Conservation (phyloP, 192 early-diverging fungal genomes). For the Coemansia sp. region DNA sequence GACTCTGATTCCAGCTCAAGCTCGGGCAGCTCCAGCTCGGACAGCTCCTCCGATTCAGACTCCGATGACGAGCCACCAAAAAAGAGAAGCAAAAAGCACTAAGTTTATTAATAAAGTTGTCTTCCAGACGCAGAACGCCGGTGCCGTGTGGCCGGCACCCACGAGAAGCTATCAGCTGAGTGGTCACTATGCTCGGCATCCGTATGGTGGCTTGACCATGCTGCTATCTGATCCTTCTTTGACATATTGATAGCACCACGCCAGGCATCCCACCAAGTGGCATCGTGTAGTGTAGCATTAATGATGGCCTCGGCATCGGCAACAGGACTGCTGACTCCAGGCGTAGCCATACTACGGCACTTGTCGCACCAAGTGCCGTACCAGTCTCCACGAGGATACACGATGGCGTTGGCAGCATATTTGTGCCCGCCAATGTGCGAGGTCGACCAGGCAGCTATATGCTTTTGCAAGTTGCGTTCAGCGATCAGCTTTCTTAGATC, state of each 20-base stretch:
- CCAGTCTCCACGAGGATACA: constrained; percentile 55
- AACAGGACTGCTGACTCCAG: neutral
- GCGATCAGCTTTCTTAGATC: constrained; percentile 27
- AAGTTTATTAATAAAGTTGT: neutral
- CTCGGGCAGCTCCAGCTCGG: neutral
- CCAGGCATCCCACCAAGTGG: constrained; percentile 53
- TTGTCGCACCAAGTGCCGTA: constrained; percentile 50
- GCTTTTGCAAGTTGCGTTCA: constrained; percentile 14
- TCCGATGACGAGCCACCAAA: constrained; percentile 27
- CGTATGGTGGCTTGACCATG: constrained; percentile 17
- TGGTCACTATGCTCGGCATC: constrained; percentile 3
- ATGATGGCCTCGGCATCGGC: constrained; percentile 33
- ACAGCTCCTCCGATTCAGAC: constrained; percentile 6
- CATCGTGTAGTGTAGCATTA: constrained; percentile 22
- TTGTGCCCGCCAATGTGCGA: constrained; percentile 55
- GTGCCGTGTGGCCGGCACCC: constrained; percentile 17
- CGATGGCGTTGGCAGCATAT: constrained; percentile 50
- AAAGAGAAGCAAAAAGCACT: constrained; percentile 17
- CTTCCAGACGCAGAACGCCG: constrained; percentile 1
- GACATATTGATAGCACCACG: constrained; percentile 47
- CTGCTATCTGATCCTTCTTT: constrained; percentile 41
- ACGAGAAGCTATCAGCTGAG: constrained; percentile 18
- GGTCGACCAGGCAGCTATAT: constrained; percentile 43
- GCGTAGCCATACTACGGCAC: constrained; percentile 8
- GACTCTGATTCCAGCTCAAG: neutral